These are phyloP conservation scores for Carex cristatella DNA, from an alignment of 176 grass and related monocot species.

Conservation along the genomic window DNA sequence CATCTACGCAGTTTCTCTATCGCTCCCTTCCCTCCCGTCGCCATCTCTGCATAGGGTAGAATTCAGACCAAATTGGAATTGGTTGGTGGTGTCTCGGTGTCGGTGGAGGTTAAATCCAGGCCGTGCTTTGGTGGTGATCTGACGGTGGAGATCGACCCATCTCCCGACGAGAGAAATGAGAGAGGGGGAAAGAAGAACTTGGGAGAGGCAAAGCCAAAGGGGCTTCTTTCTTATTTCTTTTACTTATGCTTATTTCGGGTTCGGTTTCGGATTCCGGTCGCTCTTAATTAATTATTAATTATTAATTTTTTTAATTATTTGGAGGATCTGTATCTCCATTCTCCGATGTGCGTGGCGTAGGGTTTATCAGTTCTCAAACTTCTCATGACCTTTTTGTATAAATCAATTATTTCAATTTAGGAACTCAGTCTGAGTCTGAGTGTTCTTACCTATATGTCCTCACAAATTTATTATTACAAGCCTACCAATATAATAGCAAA, in stretches of 20 bases:
- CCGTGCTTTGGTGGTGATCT: neutral
- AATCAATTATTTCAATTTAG: neutral
- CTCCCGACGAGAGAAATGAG: slow-evolving; percentile 3
- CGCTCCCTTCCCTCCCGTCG: slow-evolving; percentile 53
- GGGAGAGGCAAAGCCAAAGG: neutral
- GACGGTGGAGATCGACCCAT: slow-evolving; percentile 24
- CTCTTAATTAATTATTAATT: neutral
- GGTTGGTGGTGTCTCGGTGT: neutral
- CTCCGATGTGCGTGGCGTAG: too few relatives aligned
- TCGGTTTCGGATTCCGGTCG: neutral
- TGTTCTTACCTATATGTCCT: neutral
- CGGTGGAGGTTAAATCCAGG: neutral
- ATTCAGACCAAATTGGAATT: neutral
- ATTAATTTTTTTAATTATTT: neutral
- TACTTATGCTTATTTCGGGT: neutral
- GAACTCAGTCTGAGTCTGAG: neutral
- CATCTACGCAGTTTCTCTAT: slow-evolving; percentile 53
- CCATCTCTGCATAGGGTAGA: slow-evolving; percentile 35
- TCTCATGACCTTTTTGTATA: neutral
- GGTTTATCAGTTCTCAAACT: too few relatives aligned
- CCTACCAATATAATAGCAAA: neutral
- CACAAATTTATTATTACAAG: neutral
- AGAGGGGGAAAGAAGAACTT: neutral
- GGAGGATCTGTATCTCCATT: too few relatives aligned
- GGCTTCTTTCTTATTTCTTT: neutral